Percentiles rank a stretch among this genome's conserved stretches.
Evolutionary conservation across 2,329 filamentous ascomycete species (phyloP).

Genomic region (Seiridium unicorne): DNA sequence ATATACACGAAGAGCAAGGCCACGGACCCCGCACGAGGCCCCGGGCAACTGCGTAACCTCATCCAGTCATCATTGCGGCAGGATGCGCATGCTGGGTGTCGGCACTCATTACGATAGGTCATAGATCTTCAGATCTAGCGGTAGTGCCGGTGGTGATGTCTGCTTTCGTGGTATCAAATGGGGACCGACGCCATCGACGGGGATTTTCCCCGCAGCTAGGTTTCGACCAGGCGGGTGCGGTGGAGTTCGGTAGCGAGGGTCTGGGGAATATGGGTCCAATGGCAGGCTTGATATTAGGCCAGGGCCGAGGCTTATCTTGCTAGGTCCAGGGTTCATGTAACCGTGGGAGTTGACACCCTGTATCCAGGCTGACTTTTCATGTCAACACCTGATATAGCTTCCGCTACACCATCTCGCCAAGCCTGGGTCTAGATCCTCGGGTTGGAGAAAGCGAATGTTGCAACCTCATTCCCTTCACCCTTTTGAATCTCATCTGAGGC

Average conservation of each 20-base stretch:
- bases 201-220: conserved; percentile 1
- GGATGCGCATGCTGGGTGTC: not conserved
- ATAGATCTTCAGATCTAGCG: not conserved
- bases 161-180: not conserved
- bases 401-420: too few species aligned
- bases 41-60: not conserved
- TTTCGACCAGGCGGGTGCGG: not conserved
- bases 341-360: too few species aligned
- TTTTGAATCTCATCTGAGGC: too few species aligned
- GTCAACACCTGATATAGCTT: too few species aligned
- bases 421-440: too few species aligned
- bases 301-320: not conserved
- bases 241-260: not conserved
- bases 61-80: not conserved
- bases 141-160: not conserved
- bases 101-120: not conserved
- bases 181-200: not conserved
- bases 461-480: too few species aligned
- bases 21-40: not conserved
- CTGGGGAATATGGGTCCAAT: not conserved
- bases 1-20: too few species aligned
- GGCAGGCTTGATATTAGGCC: not conserved
- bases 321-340: not conserved
- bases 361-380: too few species aligned
- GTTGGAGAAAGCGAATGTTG: too few species aligned